Conservation (phyloP, 768 basidiomycete genomes). For the Podaxis rugospora region DNA sequence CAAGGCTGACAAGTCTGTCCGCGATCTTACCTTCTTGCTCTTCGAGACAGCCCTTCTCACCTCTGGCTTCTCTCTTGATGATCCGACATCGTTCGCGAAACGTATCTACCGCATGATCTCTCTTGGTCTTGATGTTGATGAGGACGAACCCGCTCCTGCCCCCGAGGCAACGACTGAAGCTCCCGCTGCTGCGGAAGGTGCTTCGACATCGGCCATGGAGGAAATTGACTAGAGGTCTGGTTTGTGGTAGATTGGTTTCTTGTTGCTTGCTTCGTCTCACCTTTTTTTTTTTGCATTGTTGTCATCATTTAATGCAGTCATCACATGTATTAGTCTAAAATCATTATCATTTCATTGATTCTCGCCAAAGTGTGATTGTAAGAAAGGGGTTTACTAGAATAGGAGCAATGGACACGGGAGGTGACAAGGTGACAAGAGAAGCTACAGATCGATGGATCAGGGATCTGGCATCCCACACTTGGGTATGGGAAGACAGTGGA, state of each 20-base stretch:
- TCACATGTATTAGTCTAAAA: constrained; percentile 8
- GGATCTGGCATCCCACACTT: neutral
- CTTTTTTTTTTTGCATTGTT: constrained; percentile 22
- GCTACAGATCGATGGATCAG: neutral
- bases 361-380: neutral
- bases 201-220: constrained; percentile 88
- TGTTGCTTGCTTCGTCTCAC: constrained; percentile 20
- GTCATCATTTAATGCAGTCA: constrained; percentile 17
- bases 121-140: constrained; percentile 86
- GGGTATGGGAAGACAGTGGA: neutral
- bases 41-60: constrained; percentile 97
- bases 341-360: neutral
- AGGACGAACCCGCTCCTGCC: constrained; percentile 55
- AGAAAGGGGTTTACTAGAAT: neutral
- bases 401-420: neutral
- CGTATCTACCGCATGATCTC: constrained; percentile 98
- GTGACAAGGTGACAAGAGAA: neutral
- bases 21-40: constrained; percentile 91
- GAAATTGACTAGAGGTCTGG: constrained; percentile 73
- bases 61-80: constrained; percentile 93
- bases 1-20: constrained; percentile 97
- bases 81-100: constrained; percentile 91
- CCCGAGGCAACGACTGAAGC: constrained; percentile 35
- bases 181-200: constrained; percentile 50
- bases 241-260: constrained; percentile 1